Percentiles rank a stretch among this genome's conserved stretches.
phyloP scores from a whole-genome alignment of 257 asterid species.

The Solanum tacnaense region DNA sequence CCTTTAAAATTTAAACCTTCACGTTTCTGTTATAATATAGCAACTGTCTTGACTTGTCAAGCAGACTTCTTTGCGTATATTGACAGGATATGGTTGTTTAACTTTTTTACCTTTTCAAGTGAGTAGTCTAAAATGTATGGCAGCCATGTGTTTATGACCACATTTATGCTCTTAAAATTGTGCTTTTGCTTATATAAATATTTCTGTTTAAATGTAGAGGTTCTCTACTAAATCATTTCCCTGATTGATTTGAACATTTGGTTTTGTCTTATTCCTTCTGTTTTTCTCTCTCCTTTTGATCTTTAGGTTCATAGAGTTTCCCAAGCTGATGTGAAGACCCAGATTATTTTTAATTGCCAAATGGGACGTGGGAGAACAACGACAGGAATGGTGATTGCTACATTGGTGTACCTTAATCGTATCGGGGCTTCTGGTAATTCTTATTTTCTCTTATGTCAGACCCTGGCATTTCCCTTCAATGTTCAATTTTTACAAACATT shows the following conservation, averaged over 20 bases:
- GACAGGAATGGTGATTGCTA: constrained; percentile 98
- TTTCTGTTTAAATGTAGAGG: not conserved
- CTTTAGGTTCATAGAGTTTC: constrained; percentile 67
- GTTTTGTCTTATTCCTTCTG: not conserved
- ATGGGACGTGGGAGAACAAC: constrained; percentile 99
- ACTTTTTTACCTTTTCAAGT: not conserved
- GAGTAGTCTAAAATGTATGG: not conserved
- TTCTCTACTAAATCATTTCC: not conserved
- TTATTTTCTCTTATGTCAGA: constrained; percentile 5
- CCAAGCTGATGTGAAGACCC: constrained; percentile 71
- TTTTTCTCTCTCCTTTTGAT: constrained; percentile 1
- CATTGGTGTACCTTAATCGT: constrained; percentile 75
- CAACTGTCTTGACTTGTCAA: not conserved
- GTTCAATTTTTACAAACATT: not conserved
- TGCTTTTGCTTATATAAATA: not conserved
- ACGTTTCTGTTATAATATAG: not conserved
- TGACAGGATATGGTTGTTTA: not conserved
- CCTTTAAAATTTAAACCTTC: not conserved
- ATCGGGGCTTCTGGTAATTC: constrained; percentile 84
- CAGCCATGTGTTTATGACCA: not conserved
- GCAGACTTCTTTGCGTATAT: not conserved
- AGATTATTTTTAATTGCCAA: constrained; percentile 87
- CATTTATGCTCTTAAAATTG: not conserved
- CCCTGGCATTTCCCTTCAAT: not conserved
- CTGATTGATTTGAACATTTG: not conserved